A percentile compares a stretch with the other conserved stretches of the same genome.
Evolutionary conservation across 495 filamentous ascomycete species (phyloP).

Genomic region (Trichoderma parareesei): DNA sequence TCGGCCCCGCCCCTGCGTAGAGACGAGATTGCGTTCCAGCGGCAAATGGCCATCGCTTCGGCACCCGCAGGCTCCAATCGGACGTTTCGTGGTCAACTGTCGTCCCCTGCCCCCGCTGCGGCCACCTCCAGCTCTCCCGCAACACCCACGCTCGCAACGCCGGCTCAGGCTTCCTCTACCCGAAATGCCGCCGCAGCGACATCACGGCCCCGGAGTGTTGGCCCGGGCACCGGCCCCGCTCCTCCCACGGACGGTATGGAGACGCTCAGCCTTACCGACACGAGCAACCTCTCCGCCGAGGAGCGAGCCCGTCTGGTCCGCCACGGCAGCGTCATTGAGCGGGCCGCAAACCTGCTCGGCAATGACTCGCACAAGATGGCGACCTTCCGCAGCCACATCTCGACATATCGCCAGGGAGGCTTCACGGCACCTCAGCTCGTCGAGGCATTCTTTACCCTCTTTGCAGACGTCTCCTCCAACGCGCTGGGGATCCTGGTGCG

Average conservation of each 20-base stretch:
- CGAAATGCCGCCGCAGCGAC: slow-evolving; percentile 16
- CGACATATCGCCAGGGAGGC: slow-evolving; percentile 57
- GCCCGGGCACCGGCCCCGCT: slow-evolving; percentile 25
- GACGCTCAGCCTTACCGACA: slow-evolving; percentile 31
- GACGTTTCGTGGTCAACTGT: slow-evolving; percentile 76
- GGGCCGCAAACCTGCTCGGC: slow-evolving; percentile 69
- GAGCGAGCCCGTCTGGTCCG: slow-evolving; percentile 74
- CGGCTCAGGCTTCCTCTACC: slow-evolving; percentile 16
- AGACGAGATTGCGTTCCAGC: slow-evolving; percentile 86
- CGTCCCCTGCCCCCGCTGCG: slow-evolving; percentile 20
- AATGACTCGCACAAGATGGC: slow-evolving; percentile 63
- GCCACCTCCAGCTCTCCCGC: neutral
- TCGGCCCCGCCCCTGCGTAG: slow-evolving; percentile 75
- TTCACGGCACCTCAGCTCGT: slow-evolving; percentile 68
- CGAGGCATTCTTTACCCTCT: slow-evolving; percentile 70
- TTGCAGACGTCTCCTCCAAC: slow-evolving; percentile 62
- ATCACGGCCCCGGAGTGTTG: slow-evolving; percentile 20
- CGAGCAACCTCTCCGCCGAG: slow-evolving; percentile 49
- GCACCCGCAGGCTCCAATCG: slow-evolving; percentile 69
- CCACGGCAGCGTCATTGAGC: slow-evolving; percentile 72
- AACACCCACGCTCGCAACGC: slow-evolving; percentile 20
- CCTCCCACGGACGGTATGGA: slow-evolving; percentile 28
- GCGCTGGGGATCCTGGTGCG: slow-evolving; percentile 86
- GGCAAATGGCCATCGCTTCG: slow-evolving; percentile 85
- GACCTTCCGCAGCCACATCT: slow-evolving; percentile 70